phyloP scores from a whole-genome alignment of 306 rosid species.

The Castanea mollissima region DNA sequence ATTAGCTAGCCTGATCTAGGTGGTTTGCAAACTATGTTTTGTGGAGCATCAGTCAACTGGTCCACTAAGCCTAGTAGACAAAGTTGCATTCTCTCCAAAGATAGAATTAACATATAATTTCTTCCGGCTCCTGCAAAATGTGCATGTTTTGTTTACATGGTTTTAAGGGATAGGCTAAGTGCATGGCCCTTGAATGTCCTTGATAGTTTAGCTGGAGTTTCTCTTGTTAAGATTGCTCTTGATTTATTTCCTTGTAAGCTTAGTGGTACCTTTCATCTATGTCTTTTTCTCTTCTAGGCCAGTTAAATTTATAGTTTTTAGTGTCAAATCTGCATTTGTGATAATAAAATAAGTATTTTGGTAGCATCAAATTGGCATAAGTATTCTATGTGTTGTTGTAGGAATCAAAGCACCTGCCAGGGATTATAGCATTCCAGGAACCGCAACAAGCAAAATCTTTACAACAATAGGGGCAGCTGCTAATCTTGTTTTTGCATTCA shows the following conservation, averaged over 20 bases:
- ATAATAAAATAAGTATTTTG: neutral
- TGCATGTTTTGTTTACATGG: neutral
- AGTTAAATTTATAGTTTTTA: neutral
- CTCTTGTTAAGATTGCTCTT: neutral
- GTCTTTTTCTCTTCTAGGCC: neutral
- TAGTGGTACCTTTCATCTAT: neutral
- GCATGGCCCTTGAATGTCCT: neutral
- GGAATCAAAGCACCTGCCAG: constrained; percentile 73
- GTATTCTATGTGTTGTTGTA: constrained; percentile 21
- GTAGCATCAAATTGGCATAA: neutral
- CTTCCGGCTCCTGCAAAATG: neutral
- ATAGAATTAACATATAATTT: too few relatives aligned
- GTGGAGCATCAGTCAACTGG: too few relatives aligned
- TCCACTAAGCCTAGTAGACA: too few relatives aligned
- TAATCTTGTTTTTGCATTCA: constrained; percentile 85
- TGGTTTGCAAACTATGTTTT: neutral
- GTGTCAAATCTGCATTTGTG: neutral
- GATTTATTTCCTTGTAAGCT: neutral
- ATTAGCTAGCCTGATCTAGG: neutral
- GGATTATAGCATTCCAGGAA: constrained; percentile 74
- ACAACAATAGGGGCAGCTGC: constrained; percentile 87
- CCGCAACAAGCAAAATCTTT: constrained; percentile 62
- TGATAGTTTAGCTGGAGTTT: neutral
- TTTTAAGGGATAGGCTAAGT: neutral
- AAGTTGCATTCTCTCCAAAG: too few relatives aligned